Evolutionary conservation across 139 green algal species (phyloP), one percentile per base, ranked within the genome.

Genomic region (Penium margaritaceum): DNA sequence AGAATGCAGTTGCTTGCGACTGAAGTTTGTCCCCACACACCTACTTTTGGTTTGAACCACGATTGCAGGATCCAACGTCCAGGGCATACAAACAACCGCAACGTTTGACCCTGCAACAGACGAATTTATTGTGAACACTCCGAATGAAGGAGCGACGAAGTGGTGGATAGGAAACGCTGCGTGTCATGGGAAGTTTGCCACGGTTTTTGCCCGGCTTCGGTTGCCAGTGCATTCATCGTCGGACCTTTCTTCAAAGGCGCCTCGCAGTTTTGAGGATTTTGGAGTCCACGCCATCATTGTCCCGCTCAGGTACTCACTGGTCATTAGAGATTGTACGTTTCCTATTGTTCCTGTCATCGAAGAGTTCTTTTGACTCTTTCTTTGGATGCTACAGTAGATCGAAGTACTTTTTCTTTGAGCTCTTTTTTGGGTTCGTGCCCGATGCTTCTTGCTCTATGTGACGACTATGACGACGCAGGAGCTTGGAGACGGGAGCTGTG

Each of bases 61-160:
- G n/a, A n/a, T 46, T 64, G 47, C 72, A 67, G 72, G 92, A 63
- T 96, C 94, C 21, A 97, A 96, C 85, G 84, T 98, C 63, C 86
- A 91, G 2, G 94, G 93, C n/a, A 81, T 98, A 72, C 87, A 97
- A 79, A 97, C 94, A 6, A 94, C 90, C 4, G 91, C 91, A 2
- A 95, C 90, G 1, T 97, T 91, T 67, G 90, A 96, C 76, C 47
- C 75, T 5, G 19, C 29, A 9, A 80, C 75, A 12, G 37, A 90
- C 55, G 83, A 95, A 79, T 98, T 98, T 75, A 82, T 97, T 19
- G 66, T 97, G 29, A 89, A 98, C 86, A 91, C 89, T 0, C 93
- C 93, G 63, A 95, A 90, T 0, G 78, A 90, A 19, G 92, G 85
- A 1, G 68, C 81, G 47, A 97, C 87, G 64, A 98, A 98, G 81